phyloP scores from a whole-genome alignment of 1,139 yeast genomes.

The Taphrina pruni region DNA sequence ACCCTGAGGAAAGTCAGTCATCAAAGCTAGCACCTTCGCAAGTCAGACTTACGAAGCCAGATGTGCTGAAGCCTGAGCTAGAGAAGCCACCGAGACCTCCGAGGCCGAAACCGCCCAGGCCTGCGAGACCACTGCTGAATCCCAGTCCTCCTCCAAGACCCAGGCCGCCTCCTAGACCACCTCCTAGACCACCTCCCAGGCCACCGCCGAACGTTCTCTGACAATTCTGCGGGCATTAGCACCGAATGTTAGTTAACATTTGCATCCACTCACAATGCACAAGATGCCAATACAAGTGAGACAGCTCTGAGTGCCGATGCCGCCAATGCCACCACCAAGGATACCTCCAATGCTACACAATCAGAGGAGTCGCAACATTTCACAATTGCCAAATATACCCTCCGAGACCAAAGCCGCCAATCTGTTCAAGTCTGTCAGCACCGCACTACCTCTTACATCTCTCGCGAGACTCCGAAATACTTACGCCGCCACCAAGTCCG shows the following conservation, averaged over 20 bases:
- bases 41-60: conserved; percentile 15
- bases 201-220: conserved; percentile 16
- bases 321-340: conserved; percentile 34
- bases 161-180: not conserved
- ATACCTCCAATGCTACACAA: conserved; percentile 17
- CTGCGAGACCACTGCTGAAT: conserved; percentile 25
- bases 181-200: not conserved
- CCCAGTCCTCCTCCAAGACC: conserved; percentile 19
- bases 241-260: not conserved
- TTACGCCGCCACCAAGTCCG: conserved; percentile 17
- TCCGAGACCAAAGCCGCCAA: conserved; percentile 30
- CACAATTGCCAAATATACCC: conserved; percentile 9
- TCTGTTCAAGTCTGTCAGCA: conserved; percentile 14
- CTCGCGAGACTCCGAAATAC: not conserved
- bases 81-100: conserved; percentile 32
- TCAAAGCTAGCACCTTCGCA: not conserved
- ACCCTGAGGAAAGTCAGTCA: not conserved
- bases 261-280: conserved; percentile 14
- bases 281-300: conserved; percentile 29
- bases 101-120: conserved; percentile 27
- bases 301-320: conserved; percentile 31
- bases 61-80: conserved; percentile 14
- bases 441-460: not conserved
- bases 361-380: not conserved
- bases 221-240: not conserved